Evolutionary conservation across 2,329 filamentous ascomycete species (phyloP), one percentile per base, ranked within the genome.

Genomic region (Dothideomycetidae sp.): DNA sequence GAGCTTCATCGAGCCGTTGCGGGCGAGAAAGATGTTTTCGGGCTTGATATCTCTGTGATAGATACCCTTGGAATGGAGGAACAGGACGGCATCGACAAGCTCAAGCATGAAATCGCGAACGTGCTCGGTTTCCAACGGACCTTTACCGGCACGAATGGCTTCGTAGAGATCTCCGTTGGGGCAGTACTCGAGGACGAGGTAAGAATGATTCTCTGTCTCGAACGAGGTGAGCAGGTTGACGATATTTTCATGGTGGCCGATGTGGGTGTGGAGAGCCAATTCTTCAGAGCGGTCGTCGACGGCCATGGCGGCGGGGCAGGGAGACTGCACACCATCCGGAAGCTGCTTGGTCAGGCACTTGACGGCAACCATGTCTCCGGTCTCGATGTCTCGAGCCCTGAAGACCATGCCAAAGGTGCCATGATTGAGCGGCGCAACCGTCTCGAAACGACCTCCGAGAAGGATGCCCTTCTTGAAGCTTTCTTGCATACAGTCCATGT

Each of bases 401-500:
- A 94, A 94, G 52, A 98, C 90, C 83, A 96, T 92, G 56, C 90
- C 90, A 55, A 96, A 98, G 39, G 90, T 96, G 50, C 90, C 90
- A 71, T 94, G 85, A 58, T 98, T 98, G 64, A 98, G 80, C 41
- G 90, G 86, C 49, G 86, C 82, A 54, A 94, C 71, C 40, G 86
- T 93, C 63, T 81, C 70, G 60, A 90, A 98, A 49, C 90, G 86
- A 59, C 83, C 85, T 57, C 82, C 77, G 55, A 93, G 76, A 55
- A 93, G 64, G 61, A 81, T 73, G 60, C 81, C 83, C 60, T 75
- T 68, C 54, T 75, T 67, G 63, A 93, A 90, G 55, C 76, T 71
- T 63, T 85, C 75, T 64, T 78, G 76, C 68, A 93, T 74, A 68
- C 84, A 93, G 65, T 85, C 82, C 84, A 93, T 80, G 19, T 31